Conservation (phyloP, 805 yeast genomes). For the Monosporozyma aerobia region DNA sequence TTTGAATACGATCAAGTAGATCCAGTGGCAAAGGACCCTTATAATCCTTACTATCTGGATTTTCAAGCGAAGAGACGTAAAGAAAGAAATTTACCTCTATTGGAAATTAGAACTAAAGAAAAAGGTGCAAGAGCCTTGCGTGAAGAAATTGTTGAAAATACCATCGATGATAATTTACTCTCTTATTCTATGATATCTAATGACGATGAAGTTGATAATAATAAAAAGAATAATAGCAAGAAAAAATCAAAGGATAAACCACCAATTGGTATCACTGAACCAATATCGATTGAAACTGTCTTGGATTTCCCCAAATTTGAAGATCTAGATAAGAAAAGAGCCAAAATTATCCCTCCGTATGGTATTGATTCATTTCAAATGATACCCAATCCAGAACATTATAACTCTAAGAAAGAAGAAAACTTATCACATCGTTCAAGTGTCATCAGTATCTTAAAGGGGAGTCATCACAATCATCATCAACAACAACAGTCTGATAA, state of each 20-base stretch:
- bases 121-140: constrained; percentile 44
- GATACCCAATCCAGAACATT: constrained; percentile 12
- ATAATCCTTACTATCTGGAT: constrained; percentile 30
- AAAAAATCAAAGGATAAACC: constrained; percentile 29
- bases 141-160: constrained; percentile 45
- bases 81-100: constrained; percentile 50
- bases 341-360: constrained; percentile 27
- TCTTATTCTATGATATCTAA: constrained; percentile 35
- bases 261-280: constrained; percentile 18
- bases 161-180: constrained; percentile 52
- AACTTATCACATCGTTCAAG: constrained; percentile 9
- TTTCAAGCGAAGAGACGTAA: constrained; percentile 27
- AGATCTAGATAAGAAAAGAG: constrained; percentile 20
- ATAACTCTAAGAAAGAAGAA: background rate
- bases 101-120: constrained; percentile 57
- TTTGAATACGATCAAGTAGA: constrained; percentile 48
- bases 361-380: constrained; percentile 26
- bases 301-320: constrained; percentile 28
- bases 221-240: background rate
- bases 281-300: constrained; percentile 22
- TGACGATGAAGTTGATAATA: background rate
- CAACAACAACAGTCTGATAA: background rate
- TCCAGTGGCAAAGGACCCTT: constrained; percentile 28
- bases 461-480: constrained; percentile 4
- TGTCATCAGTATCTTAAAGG: constrained; percentile 15